Evolutionary conservation across 192 early-diverging fungal genomes (phyloP).

Genomic region (Chytriomyces hyalinus): DNA sequence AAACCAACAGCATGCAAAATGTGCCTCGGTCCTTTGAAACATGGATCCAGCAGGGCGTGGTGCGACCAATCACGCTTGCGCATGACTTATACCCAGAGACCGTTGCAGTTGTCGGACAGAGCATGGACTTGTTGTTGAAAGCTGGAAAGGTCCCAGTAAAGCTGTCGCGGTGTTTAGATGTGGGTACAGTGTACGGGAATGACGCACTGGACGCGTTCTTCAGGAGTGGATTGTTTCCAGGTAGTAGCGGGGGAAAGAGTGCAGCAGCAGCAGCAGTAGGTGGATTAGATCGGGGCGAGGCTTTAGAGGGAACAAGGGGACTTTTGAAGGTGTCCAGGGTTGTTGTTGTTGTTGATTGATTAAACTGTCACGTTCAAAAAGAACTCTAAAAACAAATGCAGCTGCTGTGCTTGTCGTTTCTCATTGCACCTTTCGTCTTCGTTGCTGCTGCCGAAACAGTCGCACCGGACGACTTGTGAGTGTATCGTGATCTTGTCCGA

Average conservation of each 20-base stretch:
- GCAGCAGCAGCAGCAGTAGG: too few species aligned
- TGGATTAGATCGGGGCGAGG: too few species aligned
- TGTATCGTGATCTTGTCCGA: too few species aligned
- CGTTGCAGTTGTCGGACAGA: neutral
- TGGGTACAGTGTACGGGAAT: neutral
- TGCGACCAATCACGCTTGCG: neutral
- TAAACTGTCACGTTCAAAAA: too few species aligned
- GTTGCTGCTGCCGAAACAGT: too few species aligned
- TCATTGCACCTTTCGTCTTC: too few species aligned
- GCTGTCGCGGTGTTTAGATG: neutral
- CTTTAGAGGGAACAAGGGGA: too few species aligned
- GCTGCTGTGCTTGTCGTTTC: too few species aligned
- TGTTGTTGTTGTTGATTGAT: too few species aligned
- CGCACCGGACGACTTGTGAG: too few species aligned
- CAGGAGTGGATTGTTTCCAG: neutral
- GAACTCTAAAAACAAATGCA: too few species aligned
- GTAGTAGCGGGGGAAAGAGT: neutral
- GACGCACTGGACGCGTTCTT: neutral
- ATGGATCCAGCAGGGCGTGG: neutral
- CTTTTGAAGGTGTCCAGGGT: too few species aligned
- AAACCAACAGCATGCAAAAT: neutral
- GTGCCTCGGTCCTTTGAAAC: neutral
- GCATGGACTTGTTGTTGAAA: neutral
- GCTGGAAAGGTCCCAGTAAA: neutral
- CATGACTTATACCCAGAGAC: neutral